Evolutionary conservation across 352 stramenopile species (phyloP).

Genomic region (Globisporangium barbulae): DNA sequence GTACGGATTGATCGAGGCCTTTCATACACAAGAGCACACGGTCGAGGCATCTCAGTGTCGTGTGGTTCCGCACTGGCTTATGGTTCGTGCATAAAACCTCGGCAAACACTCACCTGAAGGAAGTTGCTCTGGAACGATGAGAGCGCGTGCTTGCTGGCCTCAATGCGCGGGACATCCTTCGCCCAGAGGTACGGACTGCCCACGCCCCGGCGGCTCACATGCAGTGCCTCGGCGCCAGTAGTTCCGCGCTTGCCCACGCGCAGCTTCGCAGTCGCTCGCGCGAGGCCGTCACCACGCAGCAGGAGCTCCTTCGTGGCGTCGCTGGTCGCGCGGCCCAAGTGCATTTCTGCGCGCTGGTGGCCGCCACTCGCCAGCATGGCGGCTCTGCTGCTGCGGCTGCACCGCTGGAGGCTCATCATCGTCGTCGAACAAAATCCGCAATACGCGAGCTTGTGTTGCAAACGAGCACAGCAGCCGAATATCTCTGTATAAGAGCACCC

Average conservation of each 20-base stretch:
- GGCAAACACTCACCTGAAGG: slow-evolving; percentile 26
- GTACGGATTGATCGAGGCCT: slow-evolving; percentile 53
- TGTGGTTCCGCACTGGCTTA: not conserved
- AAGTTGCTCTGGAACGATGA: slow-evolving; percentile 56
- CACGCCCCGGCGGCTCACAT: slow-evolving; percentile 39
- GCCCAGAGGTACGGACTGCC: slow-evolving; percentile 64
- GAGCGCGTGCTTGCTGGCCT: slow-evolving; percentile 42
- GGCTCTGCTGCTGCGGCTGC: no score
- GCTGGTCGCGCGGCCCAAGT: slow-evolving; percentile 44
- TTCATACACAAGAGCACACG: not conserved
- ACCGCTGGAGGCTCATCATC: no score
- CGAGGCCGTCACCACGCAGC: slow-evolving; percentile 19
- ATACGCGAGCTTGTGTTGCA: no score
- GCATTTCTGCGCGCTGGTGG: slow-evolving; percentile 28
- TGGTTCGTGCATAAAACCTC: not conserved
- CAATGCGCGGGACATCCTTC: slow-evolving; percentile 67
- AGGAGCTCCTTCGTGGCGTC: slow-evolving; percentile 46
- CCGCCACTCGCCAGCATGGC: not conserved
- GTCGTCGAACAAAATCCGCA: no score
- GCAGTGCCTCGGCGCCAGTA: slow-evolving; percentile 20
- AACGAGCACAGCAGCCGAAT: no score
- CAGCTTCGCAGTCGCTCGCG: slow-evolving; percentile 21
- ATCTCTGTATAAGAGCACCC: no score
- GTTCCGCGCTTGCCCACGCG: slow-evolving; percentile 29
- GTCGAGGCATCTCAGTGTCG: not conserved